Evolutionary conservation across 345 rosid genomes (phyloP).

Genomic region (Jatropha curcas): DNA sequence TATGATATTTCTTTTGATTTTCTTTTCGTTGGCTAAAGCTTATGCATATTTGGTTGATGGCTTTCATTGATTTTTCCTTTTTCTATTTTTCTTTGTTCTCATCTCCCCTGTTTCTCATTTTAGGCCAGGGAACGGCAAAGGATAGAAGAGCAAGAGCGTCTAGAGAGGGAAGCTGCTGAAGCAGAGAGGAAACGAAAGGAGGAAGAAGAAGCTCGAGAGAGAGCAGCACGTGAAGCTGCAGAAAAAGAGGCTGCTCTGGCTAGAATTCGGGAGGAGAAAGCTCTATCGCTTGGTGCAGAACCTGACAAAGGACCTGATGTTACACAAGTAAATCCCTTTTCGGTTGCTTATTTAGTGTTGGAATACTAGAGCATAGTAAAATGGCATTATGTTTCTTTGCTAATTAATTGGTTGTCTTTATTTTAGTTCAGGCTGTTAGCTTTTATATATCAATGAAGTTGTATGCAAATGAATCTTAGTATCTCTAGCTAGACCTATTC

Average conservation of each 20-base stretch:
- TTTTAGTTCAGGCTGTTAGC: neutral
- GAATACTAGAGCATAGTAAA: neutral
- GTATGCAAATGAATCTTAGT: neutral
- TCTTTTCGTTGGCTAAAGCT: neutral
- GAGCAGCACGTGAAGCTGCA: slow-evolving; percentile 83
- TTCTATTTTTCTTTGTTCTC: neutral
- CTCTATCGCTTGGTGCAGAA: slow-evolving; percentile 77
- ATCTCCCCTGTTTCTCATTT: neutral
- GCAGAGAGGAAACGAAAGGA: slow-evolving; percentile 83
- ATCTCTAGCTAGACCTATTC: neutral
- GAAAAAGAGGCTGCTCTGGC: slow-evolving; percentile 80
- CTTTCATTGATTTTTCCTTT: neutral
- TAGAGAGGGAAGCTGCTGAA: slow-evolving; percentile 90
- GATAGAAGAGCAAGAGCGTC: slow-evolving; percentile 81
- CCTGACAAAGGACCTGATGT: slow-evolving; percentile 89
- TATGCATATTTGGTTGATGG: slow-evolving; percentile 1
- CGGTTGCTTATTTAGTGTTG: neutral
- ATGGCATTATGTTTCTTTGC: neutral
- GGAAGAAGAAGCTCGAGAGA: slow-evolving; percentile 86
- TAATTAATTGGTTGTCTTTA: neutral
- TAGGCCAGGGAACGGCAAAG: slow-evolving; percentile 90
- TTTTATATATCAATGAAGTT: neutral
- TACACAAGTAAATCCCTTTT: slow-evolving; percentile 61
- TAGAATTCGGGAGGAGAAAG: slow-evolving; percentile 83
- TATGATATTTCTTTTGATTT: neutral